phyloP scores from a whole-genome alignment of 306 rosid species.

The Purshia tridentata region DNA sequence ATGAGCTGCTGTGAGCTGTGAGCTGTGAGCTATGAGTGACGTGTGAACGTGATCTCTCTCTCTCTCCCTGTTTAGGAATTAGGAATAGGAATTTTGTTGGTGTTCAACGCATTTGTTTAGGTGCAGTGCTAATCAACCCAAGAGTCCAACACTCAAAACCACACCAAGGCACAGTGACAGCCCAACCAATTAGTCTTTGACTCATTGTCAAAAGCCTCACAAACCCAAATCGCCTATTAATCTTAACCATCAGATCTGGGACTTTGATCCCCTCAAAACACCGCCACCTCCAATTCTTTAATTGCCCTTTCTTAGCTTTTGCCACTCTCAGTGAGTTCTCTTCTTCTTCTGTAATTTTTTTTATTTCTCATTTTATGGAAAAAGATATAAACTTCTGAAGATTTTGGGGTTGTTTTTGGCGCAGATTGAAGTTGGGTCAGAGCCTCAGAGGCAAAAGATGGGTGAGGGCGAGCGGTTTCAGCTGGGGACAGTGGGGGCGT shows the following conservation, averaged over 20 bases:
- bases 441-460: slow-evolving; percentile 45
- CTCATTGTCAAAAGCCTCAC: background rate
- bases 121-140: background rate
- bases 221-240: background rate
- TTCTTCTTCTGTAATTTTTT: background rate
- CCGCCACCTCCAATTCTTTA: background rate
- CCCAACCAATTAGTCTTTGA: slow-evolving; percentile 16
- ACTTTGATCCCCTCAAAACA: background rate
- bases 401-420: slow-evolving; percentile 9
- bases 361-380: background rate
- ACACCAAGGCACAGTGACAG: slow-evolving; percentile 5
- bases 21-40: background rate
- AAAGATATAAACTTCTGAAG: background rate
- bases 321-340: background rate
- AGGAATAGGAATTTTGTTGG: background rate
- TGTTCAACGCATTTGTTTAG: slow-evolving; percentile 13
- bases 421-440: slow-evolving; percentile 18
- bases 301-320: background rate
- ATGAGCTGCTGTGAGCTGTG: background rate
- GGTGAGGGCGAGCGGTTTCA: slow-evolving; percentile 68
- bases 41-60: background rate
- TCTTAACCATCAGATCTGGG: slow-evolving; percentile 26
- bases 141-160: background rate
- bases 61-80: background rate
- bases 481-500: slow-evolving; percentile 77